A percentile compares a stretch with the other conserved stretches of the same genome.
Evolutionary conservation across 192 early-diverging fungal species (phyloP).

Genomic region (Rhizophagus prolifer): DNA sequence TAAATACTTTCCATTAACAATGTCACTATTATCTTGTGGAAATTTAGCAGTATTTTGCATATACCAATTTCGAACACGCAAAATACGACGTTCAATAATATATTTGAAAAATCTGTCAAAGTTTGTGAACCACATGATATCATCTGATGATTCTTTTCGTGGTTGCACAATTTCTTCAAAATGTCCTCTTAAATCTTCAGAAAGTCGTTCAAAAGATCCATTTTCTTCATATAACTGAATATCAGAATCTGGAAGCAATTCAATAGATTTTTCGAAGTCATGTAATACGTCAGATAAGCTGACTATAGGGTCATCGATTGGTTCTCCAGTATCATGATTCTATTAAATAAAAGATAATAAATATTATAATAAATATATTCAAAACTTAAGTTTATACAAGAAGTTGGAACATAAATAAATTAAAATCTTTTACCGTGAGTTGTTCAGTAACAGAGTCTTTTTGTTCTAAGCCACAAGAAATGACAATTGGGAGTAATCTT

Average conservation of each 20-base stretch:
- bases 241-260: constrained; percentile 4
- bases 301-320: not conserved
- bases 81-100: constrained; percentile 18
- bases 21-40: constrained; percentile 26
- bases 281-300: not conserved
- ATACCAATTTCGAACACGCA: constrained; percentile 28
- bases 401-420: not conserved
- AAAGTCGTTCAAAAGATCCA: not conserved
- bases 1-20: constrained; percentile 5
- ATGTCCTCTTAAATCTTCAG: constrained; percentile 5
- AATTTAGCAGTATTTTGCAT: constrained; percentile 16
- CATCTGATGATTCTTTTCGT: not conserved
- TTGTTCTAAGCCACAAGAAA: constrained; percentile 10
- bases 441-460: constrained; percentile 14
- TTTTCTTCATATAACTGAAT: constrained; percentile 4
- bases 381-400: no score
- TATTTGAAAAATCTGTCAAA: constrained; percentile 16
- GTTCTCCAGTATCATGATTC: constrained; percentile 5
- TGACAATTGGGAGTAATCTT: not conserved
- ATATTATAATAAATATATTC: not conserved
- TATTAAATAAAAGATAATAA: not conserved
- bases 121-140: constrained; percentile 2
- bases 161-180: constrained; percentile 26
- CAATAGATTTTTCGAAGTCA: not conserved
- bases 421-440: not conserved